phyloP scores from a whole-genome alignment of 768 basidiomycete genomes.

The Tubosaeta brunneosetosa region DNA sequence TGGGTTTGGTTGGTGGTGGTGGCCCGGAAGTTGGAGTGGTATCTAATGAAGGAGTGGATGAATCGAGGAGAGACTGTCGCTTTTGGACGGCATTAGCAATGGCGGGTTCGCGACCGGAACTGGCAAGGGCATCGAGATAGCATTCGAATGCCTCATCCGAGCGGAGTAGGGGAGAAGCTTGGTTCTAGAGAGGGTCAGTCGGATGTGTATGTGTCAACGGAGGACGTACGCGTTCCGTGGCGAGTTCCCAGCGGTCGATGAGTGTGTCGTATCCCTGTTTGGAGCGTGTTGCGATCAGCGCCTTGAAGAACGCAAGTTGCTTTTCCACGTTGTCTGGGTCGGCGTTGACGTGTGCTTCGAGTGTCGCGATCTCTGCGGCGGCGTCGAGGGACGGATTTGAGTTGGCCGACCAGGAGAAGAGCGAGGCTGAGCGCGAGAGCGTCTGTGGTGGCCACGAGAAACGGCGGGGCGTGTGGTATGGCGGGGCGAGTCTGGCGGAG shows the following conservation, averaged over 20 bases:
- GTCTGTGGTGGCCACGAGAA: constrained; percentile 24
- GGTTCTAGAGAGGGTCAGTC: constrained; percentile 44
- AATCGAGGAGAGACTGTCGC: constrained; percentile 58
- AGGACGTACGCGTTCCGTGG: constrained; percentile 73
- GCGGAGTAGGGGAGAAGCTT: constrained; percentile 61
- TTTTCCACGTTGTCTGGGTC: constrained; percentile 63
- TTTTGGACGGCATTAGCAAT: constrained; percentile 63
- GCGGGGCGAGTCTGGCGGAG: constrained; percentile 19
- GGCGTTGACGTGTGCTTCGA: constrained; percentile 76
- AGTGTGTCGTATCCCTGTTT: constrained; percentile 68
- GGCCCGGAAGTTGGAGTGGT: constrained; percentile 16
- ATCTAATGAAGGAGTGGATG: constrained; percentile 4
- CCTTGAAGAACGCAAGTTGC: constrained; percentile 67
- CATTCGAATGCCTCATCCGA: constrained; percentile 70
- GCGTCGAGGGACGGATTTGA: constrained; percentile 45
- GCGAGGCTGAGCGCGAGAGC: constrained; percentile 22
- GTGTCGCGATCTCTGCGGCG: constrained; percentile 63
- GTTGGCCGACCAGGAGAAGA: constrained; percentile 36
- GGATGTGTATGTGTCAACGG: background rate
- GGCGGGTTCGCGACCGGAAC: constrained; percentile 50
- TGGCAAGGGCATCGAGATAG: constrained; percentile 67
- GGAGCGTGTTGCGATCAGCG: constrained; percentile 58
- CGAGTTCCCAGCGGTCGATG: constrained; percentile 77
- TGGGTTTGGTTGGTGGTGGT: constrained; percentile 8
- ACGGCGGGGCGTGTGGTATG: constrained; percentile 33